A percentile compares a stretch with the other conserved stretches of the same genome.
These are phyloP conservation scores for Aegilops umbellulata DNA, from an alignment of 176 grass and related monocot genomes.

Conservation along the genomic window DNA sequence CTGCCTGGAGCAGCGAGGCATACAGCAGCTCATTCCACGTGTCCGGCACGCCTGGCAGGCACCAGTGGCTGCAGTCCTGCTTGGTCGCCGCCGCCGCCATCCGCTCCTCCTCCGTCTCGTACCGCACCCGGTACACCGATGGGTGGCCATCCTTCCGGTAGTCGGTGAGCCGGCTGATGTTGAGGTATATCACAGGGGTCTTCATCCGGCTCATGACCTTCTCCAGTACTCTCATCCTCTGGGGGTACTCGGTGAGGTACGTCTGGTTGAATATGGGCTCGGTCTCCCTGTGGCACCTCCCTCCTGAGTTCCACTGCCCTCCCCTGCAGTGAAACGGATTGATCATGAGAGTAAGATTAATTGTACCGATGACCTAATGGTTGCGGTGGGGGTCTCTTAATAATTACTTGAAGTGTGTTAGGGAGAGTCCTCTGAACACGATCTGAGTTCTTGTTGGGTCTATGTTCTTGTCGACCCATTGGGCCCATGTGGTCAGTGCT, in stretches of 20 bases:
- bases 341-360: background rate
- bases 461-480: conserved; percentile 81
- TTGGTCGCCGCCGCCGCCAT: conserved; percentile 47
- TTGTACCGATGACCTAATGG: too few species aligned
- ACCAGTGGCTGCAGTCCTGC: conserved; percentile 99
- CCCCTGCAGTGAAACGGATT: conserved; percentile 46
- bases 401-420: conserved; percentile 68
- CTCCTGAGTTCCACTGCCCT: conserved; percentile 88
- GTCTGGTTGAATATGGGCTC: conserved; percentile 78
- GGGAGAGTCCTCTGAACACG: conserved; percentile 85
- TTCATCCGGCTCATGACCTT: conserved; percentile 61
- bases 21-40: conserved; percentile 90
- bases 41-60: conserved; percentile 83
- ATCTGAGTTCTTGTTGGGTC: conserved; percentile 72
- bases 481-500: conserved; percentile 75
- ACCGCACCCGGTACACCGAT: conserved; percentile 61
- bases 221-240: conserved; percentile 73
- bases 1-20: conserved; percentile 62
- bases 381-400: background rate
- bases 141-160: conserved; percentile 88
- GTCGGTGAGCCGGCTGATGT: conserved; percentile 78
- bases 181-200: conserved; percentile 85
- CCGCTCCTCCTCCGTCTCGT: conserved; percentile 53
- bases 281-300: conserved; percentile 71
- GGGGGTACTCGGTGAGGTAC: conserved; percentile 66